Evolutionary conservation across 768 basidiomycete species (phyloP), one percentile per base, ranked within the genome.

Genomic region (Pulveroboletus sp.): DNA sequence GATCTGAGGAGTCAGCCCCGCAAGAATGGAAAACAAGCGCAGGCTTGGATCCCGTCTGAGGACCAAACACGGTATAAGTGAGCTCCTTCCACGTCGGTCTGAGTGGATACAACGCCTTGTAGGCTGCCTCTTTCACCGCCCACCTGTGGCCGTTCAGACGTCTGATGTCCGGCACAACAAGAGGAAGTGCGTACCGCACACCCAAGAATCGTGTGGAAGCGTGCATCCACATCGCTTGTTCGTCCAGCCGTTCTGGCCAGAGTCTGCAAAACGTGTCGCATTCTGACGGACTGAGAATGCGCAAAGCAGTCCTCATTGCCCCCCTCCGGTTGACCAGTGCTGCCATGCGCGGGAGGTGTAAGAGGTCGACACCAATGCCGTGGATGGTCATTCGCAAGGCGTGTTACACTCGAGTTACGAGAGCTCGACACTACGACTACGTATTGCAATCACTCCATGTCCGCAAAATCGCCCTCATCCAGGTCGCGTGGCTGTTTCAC

Each of bases 391-490:
- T 85, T 45, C 17, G 6, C 18, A 45, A 44, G 15, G 1, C 10
- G 27, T n/a, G 8, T 40, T 46, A 43, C 35, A 48, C 26, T 17
- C 21, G 18, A 3, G 41, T 42, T 15, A 40, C 21, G 21, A 24
- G 17, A 39, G 39, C 12, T 12, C 21, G 15, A 40, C 21, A 33
- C 15, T 27, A 48, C 38, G 38, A 30, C 35, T 50, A 49, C 46
- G 6, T 24, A 30, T 24, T 2, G 5, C 38, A 46, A 40, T 64
- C 63, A 88, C 61, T 85, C 84, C 73, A 84, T 70, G 52, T 85
- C 86, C 52, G 79, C 77, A 68, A 94, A 94, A 67, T 94, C 92
- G 7, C 93, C 92, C 53, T 89, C 90, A 64, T 97, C 95, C 68
- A 97, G 74, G 68, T 97, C 93, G 64, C 81, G 89, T 11, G 93